Conservation (phyloP, 2,329 filamentous ascomycete genomes). For the Venturia nashicola region DNA sequence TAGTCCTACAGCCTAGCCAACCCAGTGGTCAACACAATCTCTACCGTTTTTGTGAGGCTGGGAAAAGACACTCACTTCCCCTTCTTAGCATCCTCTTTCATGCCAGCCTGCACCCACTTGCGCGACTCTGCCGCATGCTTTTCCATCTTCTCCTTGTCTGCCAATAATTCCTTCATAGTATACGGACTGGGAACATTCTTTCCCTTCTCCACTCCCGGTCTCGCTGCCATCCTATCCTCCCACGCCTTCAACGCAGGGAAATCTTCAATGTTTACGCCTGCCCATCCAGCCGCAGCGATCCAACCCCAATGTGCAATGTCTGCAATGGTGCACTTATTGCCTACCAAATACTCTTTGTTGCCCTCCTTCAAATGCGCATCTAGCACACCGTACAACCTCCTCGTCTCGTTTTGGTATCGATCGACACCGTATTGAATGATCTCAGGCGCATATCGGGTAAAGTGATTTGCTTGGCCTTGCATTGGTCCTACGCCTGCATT, state of each 20-base stretch:
- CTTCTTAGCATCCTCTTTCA: constrained; percentile 50
- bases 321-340: constrained; percentile 30
- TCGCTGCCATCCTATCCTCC: constrained; percentile 57
- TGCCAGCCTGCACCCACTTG: constrained; percentile 56
- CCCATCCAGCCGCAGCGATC: constrained; percentile 49
- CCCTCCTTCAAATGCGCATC: constrained; percentile 26
- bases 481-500: constrained; percentile 73
- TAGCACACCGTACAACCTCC: constrained; percentile 33
- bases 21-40: background rate
- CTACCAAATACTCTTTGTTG: constrained; percentile 22
- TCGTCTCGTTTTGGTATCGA: constrained; percentile 36
- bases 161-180: constrained; percentile 45
- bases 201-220: constrained; percentile 64
- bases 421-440: constrained; percentile 32
- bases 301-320: constrained; percentile 62
- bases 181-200: constrained; percentile 58
- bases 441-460: constrained; percentile 65
- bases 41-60: background rate
- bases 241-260: constrained; percentile 68
- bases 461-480: constrained; percentile 78
- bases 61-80: background rate
- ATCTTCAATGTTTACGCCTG: constrained; percentile 56
- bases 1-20: background rate
- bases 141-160: constrained; percentile 47
- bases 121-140: constrained; percentile 39